phyloP scores from a whole-genome alignment of 2,329 filamentous ascomycete genomes.

The Pyrenophora tritici-repentis region DNA sequence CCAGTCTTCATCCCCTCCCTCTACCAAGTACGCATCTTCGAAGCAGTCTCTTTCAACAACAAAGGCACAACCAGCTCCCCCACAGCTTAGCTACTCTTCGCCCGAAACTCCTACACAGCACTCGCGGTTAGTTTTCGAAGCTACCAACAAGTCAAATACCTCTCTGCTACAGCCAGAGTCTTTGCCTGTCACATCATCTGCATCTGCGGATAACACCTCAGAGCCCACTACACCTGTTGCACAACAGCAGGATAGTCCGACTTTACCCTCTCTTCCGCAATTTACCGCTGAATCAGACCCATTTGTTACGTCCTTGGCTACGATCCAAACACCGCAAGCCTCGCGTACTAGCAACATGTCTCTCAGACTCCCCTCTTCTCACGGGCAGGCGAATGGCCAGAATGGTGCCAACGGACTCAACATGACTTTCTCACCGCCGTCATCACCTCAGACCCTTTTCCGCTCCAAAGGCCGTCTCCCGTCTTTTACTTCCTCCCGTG shows the following conservation, averaged over 20 bases:
- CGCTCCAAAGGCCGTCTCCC: slow-evolving; percentile 22
- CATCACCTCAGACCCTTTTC: slow-evolving; percentile 24
- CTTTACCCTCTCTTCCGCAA: background rate
- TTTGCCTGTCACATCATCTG: background rate
- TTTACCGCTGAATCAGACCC: slow-evolving; percentile 11
- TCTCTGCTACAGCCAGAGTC: slow-evolving; percentile 3
- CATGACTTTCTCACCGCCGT: slow-evolving; percentile 24
- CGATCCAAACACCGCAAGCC: slow-evolving; percentile 6
- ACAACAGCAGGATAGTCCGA: background rate
- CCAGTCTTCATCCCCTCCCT: background rate
- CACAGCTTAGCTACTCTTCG: slow-evolving; percentile 7
- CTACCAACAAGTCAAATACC: background rate
- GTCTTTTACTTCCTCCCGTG: slow-evolving; percentile 30
- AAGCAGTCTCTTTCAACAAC: slow-evolving; percentile 1
- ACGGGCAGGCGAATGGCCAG: slow-evolving; percentile 2
- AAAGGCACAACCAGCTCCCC: slow-evolving; percentile 5
- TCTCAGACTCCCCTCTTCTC: slow-evolving; percentile 5
- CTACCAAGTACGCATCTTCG: slow-evolving; percentile 1
- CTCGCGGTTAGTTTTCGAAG: background rate
- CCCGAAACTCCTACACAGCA: background rate
- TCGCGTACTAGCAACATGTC: slow-evolving; percentile 13
- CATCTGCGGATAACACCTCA: background rate
- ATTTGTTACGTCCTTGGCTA: slow-evolving; percentile 7
- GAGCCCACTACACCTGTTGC: background rate
- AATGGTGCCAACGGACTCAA: slow-evolving; percentile 19